These are phyloP conservation scores for Calocybe cyanea DNA, from an alignment of 768 basidiomycete genomes.

Conservation along the genomic window DNA sequence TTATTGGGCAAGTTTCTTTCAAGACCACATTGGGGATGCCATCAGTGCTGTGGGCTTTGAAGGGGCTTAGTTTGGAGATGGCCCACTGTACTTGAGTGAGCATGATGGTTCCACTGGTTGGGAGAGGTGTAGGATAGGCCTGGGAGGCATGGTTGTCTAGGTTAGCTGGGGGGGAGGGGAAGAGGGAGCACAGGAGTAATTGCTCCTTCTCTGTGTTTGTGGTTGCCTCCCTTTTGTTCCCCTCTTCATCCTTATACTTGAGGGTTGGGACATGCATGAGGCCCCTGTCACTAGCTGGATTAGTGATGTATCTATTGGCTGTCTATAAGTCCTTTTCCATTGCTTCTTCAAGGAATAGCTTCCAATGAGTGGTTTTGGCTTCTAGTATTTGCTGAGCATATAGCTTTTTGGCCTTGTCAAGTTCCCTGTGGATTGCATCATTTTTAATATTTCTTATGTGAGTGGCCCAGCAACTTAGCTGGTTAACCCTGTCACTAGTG, in stretches of 20 bases:
- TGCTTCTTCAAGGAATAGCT: constrained; percentile 10
- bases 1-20: constrained; percentile 15
- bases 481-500: neutral
- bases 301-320: constrained; percentile 4
- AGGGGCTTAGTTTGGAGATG: constrained; percentile 24
- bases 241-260: neutral
- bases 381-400: neutral
- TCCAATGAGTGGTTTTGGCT: constrained; percentile 15
- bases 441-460: neutral
- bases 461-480: neutral
- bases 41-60: constrained; percentile 29
- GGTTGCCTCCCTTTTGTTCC: neutral
- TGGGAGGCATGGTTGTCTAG: neutral
- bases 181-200: neutral
- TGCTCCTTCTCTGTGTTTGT: neutral
- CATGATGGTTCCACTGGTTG: neutral
- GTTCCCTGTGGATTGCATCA: neutral
- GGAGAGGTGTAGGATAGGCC: neutral
- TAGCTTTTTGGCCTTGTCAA: neutral
- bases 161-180: neutral
- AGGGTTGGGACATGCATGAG: constrained; percentile 9
- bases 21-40: constrained; percentile 29
- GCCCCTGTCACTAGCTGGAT: constrained; percentile 6
- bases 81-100: constrained; percentile 15
- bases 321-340: constrained; percentile 9